Evolutionary conservation across 441 rosid genomes (phyloP).

Genomic region (Capsella rubella): DNA sequence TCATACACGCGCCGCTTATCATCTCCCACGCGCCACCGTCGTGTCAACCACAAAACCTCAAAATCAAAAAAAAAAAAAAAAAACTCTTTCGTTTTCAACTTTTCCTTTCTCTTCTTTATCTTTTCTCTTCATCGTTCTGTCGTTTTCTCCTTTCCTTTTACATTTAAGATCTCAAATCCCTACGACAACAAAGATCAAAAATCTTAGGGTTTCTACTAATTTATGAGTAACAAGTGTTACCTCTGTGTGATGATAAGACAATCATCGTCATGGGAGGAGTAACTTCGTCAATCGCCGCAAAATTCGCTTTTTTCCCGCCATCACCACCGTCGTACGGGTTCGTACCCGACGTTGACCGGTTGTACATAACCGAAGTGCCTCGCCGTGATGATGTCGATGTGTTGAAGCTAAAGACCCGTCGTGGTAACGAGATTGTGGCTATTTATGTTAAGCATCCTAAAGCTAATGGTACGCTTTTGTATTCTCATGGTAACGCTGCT

Average conservation of each 20-base stretch:
- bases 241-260: slow-evolving; percentile 36
- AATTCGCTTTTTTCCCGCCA: slow-evolving; percentile 87
- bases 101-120: slow-evolving; percentile 21
- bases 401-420: slow-evolving; percentile 65
- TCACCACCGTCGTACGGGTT: slow-evolving; percentile 70
- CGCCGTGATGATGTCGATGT: slow-evolving; percentile 61
- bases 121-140: neutral
- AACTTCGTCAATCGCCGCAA: slow-evolving; percentile 79
- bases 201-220: slow-evolving; percentile 37
- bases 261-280: slow-evolving; percentile 65
- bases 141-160: slow-evolving; percentile 22
- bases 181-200: slow-evolving; percentile 2
- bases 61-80: neutral
- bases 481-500: slow-evolving; percentile 83
- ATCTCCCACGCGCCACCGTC: slow-evolving; percentile 38
- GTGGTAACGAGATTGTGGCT: slow-evolving; percentile 72
- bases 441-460: slow-evolving; percentile 65
- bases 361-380: slow-evolving; percentile 63
- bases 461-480: slow-evolving; percentile 66
- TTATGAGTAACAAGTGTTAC: slow-evolving; percentile 30
- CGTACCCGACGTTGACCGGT: slow-evolving; percentile 50
- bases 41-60: neutral
- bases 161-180: slow-evolving; percentile 39
- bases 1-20: slow-evolving; percentile 22
- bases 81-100: slow-evolving; percentile 26